Evolutionary conservation across 805 yeast species (phyloP).

Genomic region (Ogataea sp.): DNA sequence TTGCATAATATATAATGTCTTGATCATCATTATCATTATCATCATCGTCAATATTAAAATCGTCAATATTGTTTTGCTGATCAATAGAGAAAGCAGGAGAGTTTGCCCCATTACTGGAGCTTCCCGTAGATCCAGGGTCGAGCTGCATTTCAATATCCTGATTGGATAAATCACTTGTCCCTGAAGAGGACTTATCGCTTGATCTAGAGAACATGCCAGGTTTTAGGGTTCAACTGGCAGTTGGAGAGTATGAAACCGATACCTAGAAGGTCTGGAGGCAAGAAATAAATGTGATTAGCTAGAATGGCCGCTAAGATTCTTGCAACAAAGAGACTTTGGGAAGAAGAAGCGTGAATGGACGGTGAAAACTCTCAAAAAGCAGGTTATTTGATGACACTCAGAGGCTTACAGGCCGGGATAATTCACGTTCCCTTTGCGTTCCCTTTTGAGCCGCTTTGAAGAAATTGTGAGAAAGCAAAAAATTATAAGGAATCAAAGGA

Average conservation of each 20-base stretch:
- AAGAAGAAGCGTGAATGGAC: too few species aligned
- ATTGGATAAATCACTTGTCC: background rate
- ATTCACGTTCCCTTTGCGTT: too few species aligned
- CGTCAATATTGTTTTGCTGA: background rate
- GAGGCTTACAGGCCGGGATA: too few species aligned
- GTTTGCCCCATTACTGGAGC: background rate
- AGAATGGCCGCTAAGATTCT: too few species aligned
- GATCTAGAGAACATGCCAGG: background rate
- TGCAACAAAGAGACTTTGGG: too few species aligned
- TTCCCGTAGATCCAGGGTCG: background rate
- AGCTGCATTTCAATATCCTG: constrained; percentile 14
- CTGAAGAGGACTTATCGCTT: background rate
- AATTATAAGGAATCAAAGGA: too few species aligned
- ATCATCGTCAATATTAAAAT: constrained; percentile 1
- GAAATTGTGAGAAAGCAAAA: too few species aligned
- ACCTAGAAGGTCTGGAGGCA: background rate
- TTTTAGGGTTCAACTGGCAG: background rate
- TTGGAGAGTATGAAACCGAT: background rate
- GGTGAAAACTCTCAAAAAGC: too few species aligned
- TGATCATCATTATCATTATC: constrained; percentile 20
- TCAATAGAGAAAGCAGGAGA: background rate
- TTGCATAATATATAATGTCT: background rate
- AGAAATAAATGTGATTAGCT: too few species aligned
- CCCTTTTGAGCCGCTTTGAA: too few species aligned
- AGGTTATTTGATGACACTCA: too few species aligned